Evolutionary conservation across 108 stramenopile species (phyloP), one percentile per base, ranked within the genome.

Genomic region (Skeletonema menzelii): DNA sequence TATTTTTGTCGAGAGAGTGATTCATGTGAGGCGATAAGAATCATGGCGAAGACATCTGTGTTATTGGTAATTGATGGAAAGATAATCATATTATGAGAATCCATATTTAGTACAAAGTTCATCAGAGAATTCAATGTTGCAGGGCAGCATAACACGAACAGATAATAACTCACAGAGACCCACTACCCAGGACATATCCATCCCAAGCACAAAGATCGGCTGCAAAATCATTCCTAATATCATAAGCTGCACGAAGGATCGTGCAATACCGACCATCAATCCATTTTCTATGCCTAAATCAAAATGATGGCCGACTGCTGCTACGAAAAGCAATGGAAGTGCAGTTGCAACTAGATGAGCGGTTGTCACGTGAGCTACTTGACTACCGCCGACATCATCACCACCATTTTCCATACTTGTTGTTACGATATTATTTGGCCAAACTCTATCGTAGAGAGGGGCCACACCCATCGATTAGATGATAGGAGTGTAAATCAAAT

Each of bases 161-260:
- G 19, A 56, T 19, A 20, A 20, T 8, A 42, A 67, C 81, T 82
- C 37, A 82, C 84, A 82, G 26, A 75, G 63, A 14, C 53, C 59
- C 57, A 82, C 80, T 17, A 82, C 32, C 74, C 57, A 82, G 0
- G 80, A 65, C 56, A 42, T 57, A 28, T 68, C 77, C 75, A 76
- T 83, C 12, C 80, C 79, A 26, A 70, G 72, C 32, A 85, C 56
- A 73, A 95, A 95, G 57, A 95, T 91, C 0, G 95, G 95, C 56
- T 91, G 69, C 55, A 95, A 67, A 58, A 93, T 89, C 64, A 86
- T 55, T 14, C 87, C 91, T 46, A 95, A 66, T 27, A 91, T 72
- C 40, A 79, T 87, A 4, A 93, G 85, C 65, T 93, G 95, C 0
- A 92, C 64, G 63, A 88, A 88, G 1, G 88, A 77, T 49, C 92